These are phyloP conservation scores for Bipolaris oryzae DNA, from an alignment of 2,329 filamentous ascomycete species.

Conservation along the genomic window DNA sequence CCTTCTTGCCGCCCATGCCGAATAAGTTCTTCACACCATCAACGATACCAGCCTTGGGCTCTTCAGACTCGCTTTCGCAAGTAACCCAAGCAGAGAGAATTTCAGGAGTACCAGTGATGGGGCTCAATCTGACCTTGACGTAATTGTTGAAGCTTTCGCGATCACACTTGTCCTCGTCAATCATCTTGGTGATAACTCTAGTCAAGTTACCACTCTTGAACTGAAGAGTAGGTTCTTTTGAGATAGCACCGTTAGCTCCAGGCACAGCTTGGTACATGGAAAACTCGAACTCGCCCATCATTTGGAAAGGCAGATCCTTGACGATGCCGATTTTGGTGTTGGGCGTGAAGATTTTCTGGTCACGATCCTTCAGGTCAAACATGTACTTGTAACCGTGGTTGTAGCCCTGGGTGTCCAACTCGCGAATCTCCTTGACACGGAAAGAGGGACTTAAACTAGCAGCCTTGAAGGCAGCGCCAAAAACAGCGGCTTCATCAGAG, in stretches of 20 bases:
- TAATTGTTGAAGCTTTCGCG: constrained; percentile 79
- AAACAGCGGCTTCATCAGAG: constrained; percentile 93
- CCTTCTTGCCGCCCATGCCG: constrained; percentile 90
- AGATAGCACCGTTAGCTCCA: constrained; percentile 49
- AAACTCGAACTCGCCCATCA: constrained; percentile 80
- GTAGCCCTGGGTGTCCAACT: constrained; percentile 77
- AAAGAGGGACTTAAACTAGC: constrained; percentile 93
- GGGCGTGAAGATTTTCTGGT: constrained; percentile 83
- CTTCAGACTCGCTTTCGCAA: constrained; percentile 76
- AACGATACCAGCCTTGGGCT: constrained; percentile 79
- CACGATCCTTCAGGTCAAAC: constrained; percentile 69
- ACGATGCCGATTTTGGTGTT: constrained; percentile 75
- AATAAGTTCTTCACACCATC: constrained; percentile 97
- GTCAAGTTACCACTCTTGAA: constrained; percentile 87
- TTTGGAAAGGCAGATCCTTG: constrained; percentile 85
- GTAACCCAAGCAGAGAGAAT: constrained; percentile 77
- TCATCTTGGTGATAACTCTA: constrained; percentile 76
- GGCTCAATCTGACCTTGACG: constrained; percentile 74
- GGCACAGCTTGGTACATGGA: constrained; percentile 77
- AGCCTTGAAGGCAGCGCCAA: constrained; percentile 93
- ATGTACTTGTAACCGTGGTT: constrained; percentile 77
- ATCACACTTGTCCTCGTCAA: constrained; percentile 78
- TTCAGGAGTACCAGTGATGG: constrained; percentile 78
- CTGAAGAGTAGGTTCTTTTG: constrained; percentile 66
- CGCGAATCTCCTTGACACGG: constrained; percentile 94